These are phyloP conservation scores for Candida sanyaensis DNA, from an alignment of 1,139 yeast genomes.

Conservation along the genomic window DNA sequence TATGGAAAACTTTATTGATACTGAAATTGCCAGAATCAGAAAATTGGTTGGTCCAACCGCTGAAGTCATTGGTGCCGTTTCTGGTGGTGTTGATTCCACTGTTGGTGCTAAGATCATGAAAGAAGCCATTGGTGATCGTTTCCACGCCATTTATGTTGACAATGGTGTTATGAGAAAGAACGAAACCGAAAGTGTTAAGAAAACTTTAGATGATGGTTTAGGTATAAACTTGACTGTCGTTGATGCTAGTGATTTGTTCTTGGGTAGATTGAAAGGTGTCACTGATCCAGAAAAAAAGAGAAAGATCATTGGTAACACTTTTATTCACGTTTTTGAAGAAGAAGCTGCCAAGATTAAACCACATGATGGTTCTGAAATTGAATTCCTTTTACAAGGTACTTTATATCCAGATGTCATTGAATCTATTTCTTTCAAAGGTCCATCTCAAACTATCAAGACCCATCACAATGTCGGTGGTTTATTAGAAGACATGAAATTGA, in stretches of 20 bases:
- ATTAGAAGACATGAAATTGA: conserved; percentile 96
- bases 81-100: conserved; percentile 99
- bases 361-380: conserved; percentile 85
- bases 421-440: conserved; percentile 98
- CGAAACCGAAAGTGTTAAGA: conserved; percentile 86
- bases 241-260: conserved; percentile 90
- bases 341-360: conserved; percentile 94
- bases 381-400: conserved; percentile 94
- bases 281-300: conserved; percentile 99
- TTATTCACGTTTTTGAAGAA: conserved; percentile 94
- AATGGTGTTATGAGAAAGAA: conserved; percentile 96
- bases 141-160: conserved; percentile 97
- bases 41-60: conserved; percentile 95
- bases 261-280: conserved; percentile 84
- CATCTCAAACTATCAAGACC: conserved; percentile 96
- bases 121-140: conserved; percentile 97
- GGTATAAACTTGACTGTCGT: conserved; percentile 94
- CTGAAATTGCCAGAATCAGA: conserved; percentile 91
- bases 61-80: conserved; percentile 98
- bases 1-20: conserved; percentile 95
- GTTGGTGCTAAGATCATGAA: conserved; percentile 98
- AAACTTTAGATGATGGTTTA: conserved; percentile 87
- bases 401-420: conserved; percentile 98
- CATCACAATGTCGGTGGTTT: conserved; percentile 99
- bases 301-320: conserved; percentile 97